These are phyloP conservation scores for Xylariaceae sp. DNA, from an alignment of 2,329 filamentous ascomycete species.

Conservation along the genomic window DNA sequence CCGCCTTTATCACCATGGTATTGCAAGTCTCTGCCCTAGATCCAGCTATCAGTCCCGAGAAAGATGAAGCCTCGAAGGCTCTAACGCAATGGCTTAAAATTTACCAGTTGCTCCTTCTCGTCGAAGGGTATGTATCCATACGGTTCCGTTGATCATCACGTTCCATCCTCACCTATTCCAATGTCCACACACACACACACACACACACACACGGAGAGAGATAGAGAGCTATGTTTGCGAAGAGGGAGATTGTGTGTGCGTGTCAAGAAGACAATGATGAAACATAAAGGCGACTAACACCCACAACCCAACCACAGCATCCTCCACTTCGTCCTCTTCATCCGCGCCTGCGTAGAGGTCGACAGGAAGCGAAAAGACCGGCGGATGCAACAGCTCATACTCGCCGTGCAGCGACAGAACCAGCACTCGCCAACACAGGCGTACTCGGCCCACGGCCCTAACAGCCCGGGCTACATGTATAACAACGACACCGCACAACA, in stretches of 20 bases:
- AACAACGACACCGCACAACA: neutral
- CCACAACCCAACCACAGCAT: slow-evolving; percentile 10
- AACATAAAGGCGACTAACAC: too few species aligned
- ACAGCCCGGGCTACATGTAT: neutral
- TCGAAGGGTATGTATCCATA: neutral
- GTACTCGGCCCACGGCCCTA: too few species aligned
- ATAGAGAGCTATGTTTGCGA: too few species aligned
- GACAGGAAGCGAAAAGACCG: slow-evolving; percentile 26
- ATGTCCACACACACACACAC: neutral
- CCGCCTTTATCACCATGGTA: slow-evolving; percentile 3
- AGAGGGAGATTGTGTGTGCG: too few species aligned
- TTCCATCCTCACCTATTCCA: neutral
- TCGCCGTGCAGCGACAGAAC: slow-evolving; percentile 24
- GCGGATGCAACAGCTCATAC: slow-evolving; percentile 22
- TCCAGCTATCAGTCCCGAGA: too few species aligned
- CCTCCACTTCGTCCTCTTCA: slow-evolving; percentile 31
- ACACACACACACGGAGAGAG: too few species aligned
- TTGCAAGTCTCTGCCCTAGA: neutral
- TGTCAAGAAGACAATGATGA: too few species aligned
- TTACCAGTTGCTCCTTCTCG: neutral
- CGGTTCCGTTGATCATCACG: neutral
- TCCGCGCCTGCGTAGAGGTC: slow-evolving; percentile 35
- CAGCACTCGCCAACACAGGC: slow-evolving; percentile 1
- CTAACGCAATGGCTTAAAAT: neutral
- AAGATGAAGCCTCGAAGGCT: neutral